These are phyloP conservation scores for Magnaporthales sp. DNA, from an alignment of 2,329 filamentous ascomycete genomes.

Conservation along the genomic window DNA sequence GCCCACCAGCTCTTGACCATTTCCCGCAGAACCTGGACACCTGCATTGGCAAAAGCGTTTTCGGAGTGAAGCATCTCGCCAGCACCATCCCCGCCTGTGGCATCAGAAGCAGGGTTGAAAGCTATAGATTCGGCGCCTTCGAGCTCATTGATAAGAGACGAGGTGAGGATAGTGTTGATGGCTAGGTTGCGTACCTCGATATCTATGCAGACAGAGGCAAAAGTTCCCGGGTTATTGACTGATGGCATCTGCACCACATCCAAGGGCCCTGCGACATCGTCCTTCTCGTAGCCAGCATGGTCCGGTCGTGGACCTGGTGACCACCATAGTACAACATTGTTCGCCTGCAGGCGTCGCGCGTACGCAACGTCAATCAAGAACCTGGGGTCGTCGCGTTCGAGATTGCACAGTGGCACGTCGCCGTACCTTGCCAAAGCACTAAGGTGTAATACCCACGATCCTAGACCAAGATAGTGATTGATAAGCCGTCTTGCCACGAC, in stretches of 20 bases:
- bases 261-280: slow-evolving; percentile 74
- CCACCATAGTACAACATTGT: slow-evolving; percentile 96
- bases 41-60: slow-evolving; percentile 86
- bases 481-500: slow-evolving; percentile 82
- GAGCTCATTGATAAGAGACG: slow-evolving; percentile 91
- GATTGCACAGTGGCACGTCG: slow-evolving; percentile 88
- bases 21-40: slow-evolving; percentile 82
- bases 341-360: slow-evolving; percentile 78
- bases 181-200: slow-evolving; percentile 87
- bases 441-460: slow-evolving; percentile 83
- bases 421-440: slow-evolving; percentile 84
- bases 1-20: slow-evolving; percentile 99
- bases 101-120: slow-evolving; percentile 59
- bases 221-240: slow-evolving; percentile 88
- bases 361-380: slow-evolving; percentile 96
- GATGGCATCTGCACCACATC: slow-evolving; percentile 88
- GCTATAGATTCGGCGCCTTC: slow-evolving; percentile 85
- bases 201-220: slow-evolving; percentile 93
- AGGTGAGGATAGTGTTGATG: slow-evolving; percentile 96
- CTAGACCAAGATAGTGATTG: slow-evolving; percentile 85
- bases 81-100: slow-evolving; percentile 52
- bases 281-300: slow-evolving; percentile 90
- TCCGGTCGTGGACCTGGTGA: slow-evolving; percentile 79
- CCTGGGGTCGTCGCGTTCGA: slow-evolving; percentile 87
- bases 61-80: slow-evolving; percentile 68